Base-by-base conservation (phyloP, 805 yeast species). In the Pichia sporocuriosa region DNA sequence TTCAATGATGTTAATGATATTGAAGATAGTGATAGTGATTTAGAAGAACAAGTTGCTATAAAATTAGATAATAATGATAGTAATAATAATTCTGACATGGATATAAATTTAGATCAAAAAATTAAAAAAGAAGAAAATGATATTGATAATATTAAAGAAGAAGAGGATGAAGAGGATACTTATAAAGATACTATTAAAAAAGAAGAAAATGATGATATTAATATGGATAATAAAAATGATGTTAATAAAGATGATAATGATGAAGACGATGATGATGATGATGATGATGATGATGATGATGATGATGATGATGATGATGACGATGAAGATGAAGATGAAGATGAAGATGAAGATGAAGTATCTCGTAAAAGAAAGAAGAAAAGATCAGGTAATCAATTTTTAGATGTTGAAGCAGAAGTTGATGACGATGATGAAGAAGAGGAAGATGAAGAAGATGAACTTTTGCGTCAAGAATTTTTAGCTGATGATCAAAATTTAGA, bases 321-420 rank as follows among this genome's bases (percentile, higher is more conserved):
- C 2, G 63, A 72, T 0, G 77, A 70, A 0, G 76, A 72, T 0
- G 79, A 68, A 0, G 79, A 73, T 1, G 79, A 73, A 0, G 76
- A 70, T 0, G 75, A 61, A 0, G 75, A 79, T 0, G 86, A 79
- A 0, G 84, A 73, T 2, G 82, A 73, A 12, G 74, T 68, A 6
- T 63, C 65, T n/a, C 70, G 69, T 5, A 68, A 72, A 34, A 63
- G 66, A 37, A 67, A 67, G 45, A 72, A 68, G 48, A 67, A 72
- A 57, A 66, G 75, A 55, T 73, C 72, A 36, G 71, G 84, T 45
- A 90, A 90, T 62, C 89, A 84, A 70, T 93, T 88, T 63, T 73
- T 93, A 65, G 98, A 93, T 84, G 95, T 93, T 41, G 97, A 93
- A 70, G 98, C 97, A 45, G 97, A 90, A 62, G 98, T 93, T 44